Base-by-base conservation (phyloP, 169 alveolate species). In the Eimeria necatrix region DNA sequence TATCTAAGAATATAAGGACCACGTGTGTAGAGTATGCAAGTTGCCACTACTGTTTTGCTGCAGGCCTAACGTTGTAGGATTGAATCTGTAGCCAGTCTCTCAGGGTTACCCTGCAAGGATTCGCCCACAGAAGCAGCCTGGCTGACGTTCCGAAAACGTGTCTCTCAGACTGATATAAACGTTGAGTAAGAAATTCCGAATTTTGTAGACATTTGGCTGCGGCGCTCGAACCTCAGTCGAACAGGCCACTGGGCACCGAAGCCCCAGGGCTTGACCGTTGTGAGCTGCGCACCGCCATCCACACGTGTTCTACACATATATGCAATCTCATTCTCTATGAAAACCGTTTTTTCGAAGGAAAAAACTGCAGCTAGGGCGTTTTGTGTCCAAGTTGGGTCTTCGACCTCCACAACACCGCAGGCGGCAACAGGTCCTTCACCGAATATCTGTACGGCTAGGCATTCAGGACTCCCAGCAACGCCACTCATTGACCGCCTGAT, bases 221-320 rank as follows among this genome's bases (percentile, higher is more conserved):
- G 6, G 56, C 73, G 52, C 76, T 14, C 26, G 12, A 46, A 20
- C 53, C 41, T 22, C 74, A 3, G 22, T 70, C n/a, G 73, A 24
- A 14, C 91, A 56, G 91, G 91, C 91, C 91, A 81, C 56, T 81
- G 74, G 91, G 76, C 91, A 53, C 52, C 91, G 53, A 56, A 51
- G 91, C 91, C 91, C 91, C 73, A 81, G 73, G 73, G 91, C 26
- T 20, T 81, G 70, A 52, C 91, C 74, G 86, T 76, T 76, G 18
- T 48, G 86, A 32, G 48, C 86, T 20, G 48, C 20, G 86, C 61
- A 32, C 41, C 41, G 14, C 48, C 64, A 18, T 20, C 86, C 61
- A 46, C 18, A 0, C 48, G 48, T 76, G 3, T 3, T 48, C 51
- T 7, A 3, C 0, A n/a, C 4, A 6, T 32, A 32, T 32, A 32